Evolutionary conservation across 1,284 basidiomycete genomes (phyloP).

Genomic region (Boletus calvinii): DNA sequence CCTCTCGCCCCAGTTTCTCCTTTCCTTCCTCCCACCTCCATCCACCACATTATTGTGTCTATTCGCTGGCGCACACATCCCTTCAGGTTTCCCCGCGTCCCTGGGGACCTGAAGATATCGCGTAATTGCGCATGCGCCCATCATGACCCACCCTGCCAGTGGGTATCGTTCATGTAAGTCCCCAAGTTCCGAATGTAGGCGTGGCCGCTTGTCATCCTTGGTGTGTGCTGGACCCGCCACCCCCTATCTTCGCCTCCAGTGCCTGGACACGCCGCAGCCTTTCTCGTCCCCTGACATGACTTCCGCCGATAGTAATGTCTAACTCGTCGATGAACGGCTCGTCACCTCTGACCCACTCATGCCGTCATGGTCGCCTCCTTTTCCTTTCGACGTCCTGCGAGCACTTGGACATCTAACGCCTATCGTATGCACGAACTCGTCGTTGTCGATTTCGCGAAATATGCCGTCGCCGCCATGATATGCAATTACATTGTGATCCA

Average conservation of each 20-base stretch:
- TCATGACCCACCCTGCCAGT: not conserved
- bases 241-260: not conserved
- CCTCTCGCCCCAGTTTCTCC: not conserved
- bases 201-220: not conserved
- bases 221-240: not conserved
- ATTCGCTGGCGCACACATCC: not conserved
- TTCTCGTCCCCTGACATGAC: too few relatives aligned
- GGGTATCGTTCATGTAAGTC: not conserved
- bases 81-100: not conserved
- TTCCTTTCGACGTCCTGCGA: not conserved
- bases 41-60: not conserved
- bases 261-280: not conserved
- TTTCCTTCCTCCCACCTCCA: not conserved
- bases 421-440: too few relatives aligned
- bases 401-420: not conserved
- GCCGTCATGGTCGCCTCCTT: not conserved
- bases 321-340: not conserved
- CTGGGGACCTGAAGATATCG: not conserved
- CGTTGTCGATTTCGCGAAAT: not conserved
- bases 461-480: not conserved
- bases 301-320: not conserved
- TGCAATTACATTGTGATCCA: not conserved
- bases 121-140: too few relatives aligned
- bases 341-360: too few relatives aligned
- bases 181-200: not conserved